Percentiles rank a stretch among this genome's conserved stretches.
These are phyloP conservation scores for Candida neerlandica DNA, from an alignment of 1,139 yeast species.

Conservation along the genomic window DNA sequence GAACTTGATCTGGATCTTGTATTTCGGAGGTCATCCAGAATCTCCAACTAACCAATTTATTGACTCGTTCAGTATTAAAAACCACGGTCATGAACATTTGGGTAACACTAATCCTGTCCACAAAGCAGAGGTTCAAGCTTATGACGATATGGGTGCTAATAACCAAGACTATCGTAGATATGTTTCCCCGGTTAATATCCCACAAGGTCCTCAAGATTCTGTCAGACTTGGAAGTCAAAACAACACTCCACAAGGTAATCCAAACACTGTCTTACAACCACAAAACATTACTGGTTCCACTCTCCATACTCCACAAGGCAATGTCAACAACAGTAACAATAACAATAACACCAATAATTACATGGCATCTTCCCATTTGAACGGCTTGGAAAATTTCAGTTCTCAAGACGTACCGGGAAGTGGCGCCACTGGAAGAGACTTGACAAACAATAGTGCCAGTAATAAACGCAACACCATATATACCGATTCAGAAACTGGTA, in stretches of 20 bases:
- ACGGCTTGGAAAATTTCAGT: conserved; percentile 60
- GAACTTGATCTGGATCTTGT: conserved; percentile 79
- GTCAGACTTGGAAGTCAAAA: conserved; percentile 9
- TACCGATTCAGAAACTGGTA: conserved; percentile 27
- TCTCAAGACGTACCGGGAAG: conserved; percentile 32
- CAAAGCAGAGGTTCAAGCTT: conserved; percentile 15
- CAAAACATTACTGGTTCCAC: background rate
- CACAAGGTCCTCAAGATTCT: conserved; percentile 11
- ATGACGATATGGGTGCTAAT: conserved; percentile 29
- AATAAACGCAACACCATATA: conserved; percentile 32
- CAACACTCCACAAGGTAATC: conserved; percentile 23
- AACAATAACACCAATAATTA: conserved; percentile 31
- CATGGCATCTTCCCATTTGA: conserved; percentile 57
- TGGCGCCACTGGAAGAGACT: conserved; percentile 28
- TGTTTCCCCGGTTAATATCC: conserved; percentile 25
- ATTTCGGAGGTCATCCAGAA: conserved; percentile 81
- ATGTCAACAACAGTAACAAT: conserved; percentile 1
- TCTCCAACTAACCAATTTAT: conserved; percentile 81
- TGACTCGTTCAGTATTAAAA: conserved; percentile 64
- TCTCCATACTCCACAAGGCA: conserved; percentile 18
- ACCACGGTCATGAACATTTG: conserved; percentile 28
- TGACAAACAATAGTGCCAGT: conserved; percentile 25
- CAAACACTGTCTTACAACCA: background rate
- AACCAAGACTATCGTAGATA: conserved; percentile 33
- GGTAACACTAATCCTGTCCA: conserved; percentile 10